These are phyloP conservation scores for Leishmania lainsoni DNA, from an alignment of 208 protist species.

Conservation along the genomic window DNA sequence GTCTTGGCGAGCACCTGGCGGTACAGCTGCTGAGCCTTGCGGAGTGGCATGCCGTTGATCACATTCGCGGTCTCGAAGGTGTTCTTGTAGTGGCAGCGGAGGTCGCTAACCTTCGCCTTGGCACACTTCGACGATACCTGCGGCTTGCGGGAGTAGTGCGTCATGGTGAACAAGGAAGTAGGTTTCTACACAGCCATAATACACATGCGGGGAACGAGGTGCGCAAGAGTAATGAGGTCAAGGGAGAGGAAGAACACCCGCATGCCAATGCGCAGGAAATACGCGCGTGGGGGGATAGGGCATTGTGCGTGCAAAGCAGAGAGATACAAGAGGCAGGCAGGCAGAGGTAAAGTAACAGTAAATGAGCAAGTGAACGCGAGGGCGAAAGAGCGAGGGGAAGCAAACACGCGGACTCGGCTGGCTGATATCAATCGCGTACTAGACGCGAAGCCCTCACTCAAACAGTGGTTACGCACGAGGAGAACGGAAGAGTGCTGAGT, in stretches of 20 bases:
- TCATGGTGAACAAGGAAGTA: conserved; percentile 46
- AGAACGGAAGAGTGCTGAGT: neutral
- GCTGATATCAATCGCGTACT: neutral
- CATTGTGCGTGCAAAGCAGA: neutral
- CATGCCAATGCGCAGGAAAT: neutral
- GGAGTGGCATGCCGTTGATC: conserved; percentile 92
- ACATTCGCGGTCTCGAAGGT: conserved; percentile 94
- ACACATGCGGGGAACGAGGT: neutral
- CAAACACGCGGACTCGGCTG: neutral
- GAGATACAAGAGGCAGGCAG: neutral
- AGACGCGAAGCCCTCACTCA: neutral
- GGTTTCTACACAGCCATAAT: neutral
- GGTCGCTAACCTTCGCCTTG: conserved; percentile 89
- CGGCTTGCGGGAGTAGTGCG: conserved; percentile 92
- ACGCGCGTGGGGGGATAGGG: neutral
- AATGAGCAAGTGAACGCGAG: neutral
- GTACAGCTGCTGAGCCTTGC: conserved; percentile 93
- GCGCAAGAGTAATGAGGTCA: neutral
- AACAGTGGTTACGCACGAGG: neutral
- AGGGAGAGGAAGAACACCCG: neutral
- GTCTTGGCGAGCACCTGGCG: conserved; percentile 94
- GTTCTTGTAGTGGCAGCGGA: conserved; percentile 96
- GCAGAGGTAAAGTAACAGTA: neutral
- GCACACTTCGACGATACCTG: conserved; percentile 88
- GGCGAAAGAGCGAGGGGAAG: neutral